phyloP scores from a whole-genome alignment of 2,329 filamentous ascomycete genomes.

The Botrytis medusae region DNA sequence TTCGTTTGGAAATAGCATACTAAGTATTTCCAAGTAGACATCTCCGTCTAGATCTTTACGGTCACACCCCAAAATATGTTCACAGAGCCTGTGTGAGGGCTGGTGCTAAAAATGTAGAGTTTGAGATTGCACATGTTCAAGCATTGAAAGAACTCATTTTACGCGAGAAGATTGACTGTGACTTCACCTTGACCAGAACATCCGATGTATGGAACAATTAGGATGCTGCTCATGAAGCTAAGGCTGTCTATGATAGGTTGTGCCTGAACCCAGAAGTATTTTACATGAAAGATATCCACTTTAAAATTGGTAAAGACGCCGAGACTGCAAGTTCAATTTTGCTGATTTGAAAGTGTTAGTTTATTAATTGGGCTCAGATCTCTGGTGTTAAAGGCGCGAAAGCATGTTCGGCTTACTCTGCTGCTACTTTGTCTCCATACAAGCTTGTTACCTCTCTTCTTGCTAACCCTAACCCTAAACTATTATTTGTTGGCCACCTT shows the following conservation, averaged over 20 bases:
- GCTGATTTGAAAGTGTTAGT: no score
- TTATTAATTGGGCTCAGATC: neutral
- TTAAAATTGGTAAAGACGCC: neutral
- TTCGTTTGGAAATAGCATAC: neutral
- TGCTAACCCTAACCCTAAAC: slow-evolving; percentile 34
- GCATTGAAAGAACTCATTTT: slow-evolving; percentile 42
- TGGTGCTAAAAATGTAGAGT: slow-evolving; percentile 33
- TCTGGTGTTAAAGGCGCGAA: slow-evolving; percentile 34
- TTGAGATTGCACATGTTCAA: slow-evolving; percentile 44
- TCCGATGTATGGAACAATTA: slow-evolving; percentile 20
- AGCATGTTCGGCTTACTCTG: slow-evolving; percentile 28
- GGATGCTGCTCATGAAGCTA: neutral
- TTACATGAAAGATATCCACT: slow-evolving; percentile 18
- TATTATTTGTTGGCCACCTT: no score
- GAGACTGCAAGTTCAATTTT: neutral
- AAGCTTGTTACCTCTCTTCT: slow-evolving; percentile 58
- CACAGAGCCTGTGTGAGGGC: neutral
- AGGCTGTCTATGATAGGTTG: slow-evolving; percentile 11
- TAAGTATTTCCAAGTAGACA: neutral
- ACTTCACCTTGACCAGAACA: slow-evolving; percentile 41
- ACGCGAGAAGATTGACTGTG: slow-evolving; percentile 45
- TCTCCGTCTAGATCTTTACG: slow-evolving; percentile 18
- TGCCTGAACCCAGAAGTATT: neutral
- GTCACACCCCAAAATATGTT: slow-evolving; percentile 19
- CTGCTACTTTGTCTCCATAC: slow-evolving; percentile 53